These are phyloP conservation scores for Chenopodium album DNA, from an alignment of 148 eudicot genomes.

Conservation along the genomic window DNA sequence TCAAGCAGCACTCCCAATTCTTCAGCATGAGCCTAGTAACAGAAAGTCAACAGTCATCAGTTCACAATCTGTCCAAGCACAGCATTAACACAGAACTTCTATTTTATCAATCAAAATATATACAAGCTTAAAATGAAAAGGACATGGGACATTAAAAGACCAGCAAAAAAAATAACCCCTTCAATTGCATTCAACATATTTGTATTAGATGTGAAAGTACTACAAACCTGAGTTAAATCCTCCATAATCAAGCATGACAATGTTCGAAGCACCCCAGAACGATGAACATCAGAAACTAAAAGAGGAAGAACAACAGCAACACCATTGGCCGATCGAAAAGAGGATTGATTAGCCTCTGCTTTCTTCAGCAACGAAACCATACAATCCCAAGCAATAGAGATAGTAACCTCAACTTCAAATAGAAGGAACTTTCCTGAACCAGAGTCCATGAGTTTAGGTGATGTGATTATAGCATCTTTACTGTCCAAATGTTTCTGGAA, in stretches of 20 bases:
- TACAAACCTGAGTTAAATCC: constrained; percentile 74
- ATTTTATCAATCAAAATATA: neutral
- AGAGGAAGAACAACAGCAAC: constrained; percentile 79
- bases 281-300: constrained; percentile 81
- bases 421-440: constrained; percentile 85
- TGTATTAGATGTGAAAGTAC: neutral
- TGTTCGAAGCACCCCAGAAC: constrained; percentile 87
- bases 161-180: neutral
- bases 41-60: neutral
- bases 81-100: constrained; percentile 12
- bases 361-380: constrained; percentile 86
- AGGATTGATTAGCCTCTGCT: constrained; percentile 90
- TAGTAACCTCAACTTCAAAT: constrained; percentile 77
- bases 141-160: neutral
- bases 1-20: constrained; percentile 88
- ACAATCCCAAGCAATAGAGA: constrained; percentile 90
- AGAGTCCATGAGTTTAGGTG: constrained; percentile 85
- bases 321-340: constrained; percentile 87
- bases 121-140: neutral
- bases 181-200: neutral
- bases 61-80: neutral
- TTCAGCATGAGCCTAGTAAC: constrained; percentile 77
- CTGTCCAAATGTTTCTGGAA: constrained; percentile 80
- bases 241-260: constrained; percentile 90
- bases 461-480: constrained; percentile 84